Base-by-base conservation (phyloP, 2,329 filamentous ascomycete genomes). In the Ascochyta pisi region DNA sequence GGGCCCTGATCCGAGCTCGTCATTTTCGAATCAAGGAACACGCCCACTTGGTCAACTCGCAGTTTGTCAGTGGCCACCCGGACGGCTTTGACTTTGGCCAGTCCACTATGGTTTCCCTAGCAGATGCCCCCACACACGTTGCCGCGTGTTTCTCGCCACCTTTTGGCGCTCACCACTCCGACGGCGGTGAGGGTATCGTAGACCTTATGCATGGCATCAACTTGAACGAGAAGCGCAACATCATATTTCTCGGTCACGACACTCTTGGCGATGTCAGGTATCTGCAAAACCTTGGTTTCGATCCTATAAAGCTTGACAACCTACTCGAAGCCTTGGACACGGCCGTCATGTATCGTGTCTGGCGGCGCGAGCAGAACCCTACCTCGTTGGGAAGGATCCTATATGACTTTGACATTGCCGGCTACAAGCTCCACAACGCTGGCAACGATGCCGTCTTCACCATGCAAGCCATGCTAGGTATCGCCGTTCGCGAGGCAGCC, bases 401-500 rank as follows among this genome's bases (percentile, higher is more conserved):
- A 23, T 67, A 75, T 6, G 82, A 88, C 6, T 79, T 96, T 26
- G 84, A 83, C 3, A 84, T 96, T 8, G 66, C 77, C 0, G 84
- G 81, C 38, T 84, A 80, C 74, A 81, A 89, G 64, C 79, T 94
- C n/a, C 92, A 96, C 75, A 96, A 96, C 68, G 92, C 88, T 0
- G 84, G 92, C 1, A 96, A 96, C 62, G 92, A 96, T 70, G 92
- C 92, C 0, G 83, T 87, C 1, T 95, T 89, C 71, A 94, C 91
- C 0, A 76, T 96, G 60, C 86, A 88, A 58, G 89, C 86, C 7
- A 84, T 95, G 81, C 73, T 96, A 6, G 84, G 79, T 5, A 83
- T 91, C 57, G 82, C 81, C 34, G 75, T 86, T 63, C 70, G 75
- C 40, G 75, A 80, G 16, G 71, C 81, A 2, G 60, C 68, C 7